phyloP scores from a whole-genome alignment of 208 protist genomes.

The Trypanosoma grayi region DNA sequence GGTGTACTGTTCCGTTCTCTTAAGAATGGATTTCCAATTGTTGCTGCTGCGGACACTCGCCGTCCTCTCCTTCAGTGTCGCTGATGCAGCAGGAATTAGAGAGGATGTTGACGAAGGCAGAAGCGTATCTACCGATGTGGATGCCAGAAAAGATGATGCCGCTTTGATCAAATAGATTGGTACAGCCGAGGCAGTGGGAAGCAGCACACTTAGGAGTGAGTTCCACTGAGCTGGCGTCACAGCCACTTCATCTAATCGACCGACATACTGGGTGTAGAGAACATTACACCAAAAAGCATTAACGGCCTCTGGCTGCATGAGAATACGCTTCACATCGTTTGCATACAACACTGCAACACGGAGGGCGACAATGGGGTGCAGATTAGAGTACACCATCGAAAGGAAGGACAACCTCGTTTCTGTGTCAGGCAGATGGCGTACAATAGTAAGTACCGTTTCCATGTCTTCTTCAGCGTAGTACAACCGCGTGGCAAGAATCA shows the following conservation, averaged over 20 bases:
- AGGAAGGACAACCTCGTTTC: conserved; percentile 45
- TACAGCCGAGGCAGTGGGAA: conserved; percentile 63
- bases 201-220: conserved; percentile 53
- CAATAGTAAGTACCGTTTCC: conserved; percentile 42
- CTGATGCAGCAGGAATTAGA: neutral
- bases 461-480: conserved; percentile 71
- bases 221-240: conserved; percentile 55
- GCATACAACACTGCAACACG: conserved; percentile 57
- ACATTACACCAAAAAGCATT: conserved; percentile 85
- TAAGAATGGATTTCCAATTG: conserved; percentile 25
- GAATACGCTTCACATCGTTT: conserved; percentile 36
- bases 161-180: conserved; percentile 66
- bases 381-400: conserved; percentile 61
- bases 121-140: neutral
- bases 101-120: neutral
- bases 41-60: neutral
- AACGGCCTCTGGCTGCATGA: conserved; percentile 41
- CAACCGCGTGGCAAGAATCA: conserved; percentile 50
- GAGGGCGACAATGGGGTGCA: conserved; percentile 71
- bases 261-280: conserved; percentile 67
- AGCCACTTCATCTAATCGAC: conserved; percentile 43
- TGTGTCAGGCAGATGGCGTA: conserved; percentile 39
- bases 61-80: too few species aligned
- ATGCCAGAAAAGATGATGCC: conserved; percentile 1
- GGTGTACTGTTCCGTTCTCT: conserved; percentile 18